These are phyloP conservation scores for Geranomyces variabilis DNA, from an alignment of 192 early-diverging fungal species.

Conservation along the genomic window DNA sequence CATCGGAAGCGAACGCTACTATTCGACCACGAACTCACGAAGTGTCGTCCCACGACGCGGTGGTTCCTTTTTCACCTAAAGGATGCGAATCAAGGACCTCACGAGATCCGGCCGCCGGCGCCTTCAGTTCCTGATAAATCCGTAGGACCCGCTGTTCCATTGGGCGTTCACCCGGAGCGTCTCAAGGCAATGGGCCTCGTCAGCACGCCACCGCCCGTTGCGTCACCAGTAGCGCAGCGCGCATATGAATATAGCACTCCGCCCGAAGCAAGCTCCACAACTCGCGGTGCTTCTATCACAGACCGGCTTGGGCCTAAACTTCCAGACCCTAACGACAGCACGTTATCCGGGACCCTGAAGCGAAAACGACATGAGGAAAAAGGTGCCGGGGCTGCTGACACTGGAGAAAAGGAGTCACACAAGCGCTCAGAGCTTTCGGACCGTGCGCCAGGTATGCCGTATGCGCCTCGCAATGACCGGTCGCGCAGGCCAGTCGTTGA, in stretches of 20 bases:
- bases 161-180: neutral
- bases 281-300: neutral
- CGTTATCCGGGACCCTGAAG: neutral
- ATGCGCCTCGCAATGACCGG: no score
- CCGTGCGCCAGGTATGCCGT: no score
- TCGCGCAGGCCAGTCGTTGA: no score
- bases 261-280: no score
- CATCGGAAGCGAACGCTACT: neutral
- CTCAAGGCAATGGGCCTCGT: neutral
- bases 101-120: neutral
- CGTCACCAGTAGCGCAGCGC: neutral
- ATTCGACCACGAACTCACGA: constrained; percentile 1
- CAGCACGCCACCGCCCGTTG: neutral
- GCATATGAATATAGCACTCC: neutral
- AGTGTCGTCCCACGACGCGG: neutral
- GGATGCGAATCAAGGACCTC: neutral
- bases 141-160: neutral
- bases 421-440: no score
- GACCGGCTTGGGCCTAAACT: neutral
- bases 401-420: no score
- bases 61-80: neutral
- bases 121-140: neutral
- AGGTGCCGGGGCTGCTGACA: no score
- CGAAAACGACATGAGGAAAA: constrained; percentile 1
- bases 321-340: neutral